Base-by-base conservation (phyloP, 352 stramenopile genomes). In the Pythium rhizo-oryzae region DNA sequence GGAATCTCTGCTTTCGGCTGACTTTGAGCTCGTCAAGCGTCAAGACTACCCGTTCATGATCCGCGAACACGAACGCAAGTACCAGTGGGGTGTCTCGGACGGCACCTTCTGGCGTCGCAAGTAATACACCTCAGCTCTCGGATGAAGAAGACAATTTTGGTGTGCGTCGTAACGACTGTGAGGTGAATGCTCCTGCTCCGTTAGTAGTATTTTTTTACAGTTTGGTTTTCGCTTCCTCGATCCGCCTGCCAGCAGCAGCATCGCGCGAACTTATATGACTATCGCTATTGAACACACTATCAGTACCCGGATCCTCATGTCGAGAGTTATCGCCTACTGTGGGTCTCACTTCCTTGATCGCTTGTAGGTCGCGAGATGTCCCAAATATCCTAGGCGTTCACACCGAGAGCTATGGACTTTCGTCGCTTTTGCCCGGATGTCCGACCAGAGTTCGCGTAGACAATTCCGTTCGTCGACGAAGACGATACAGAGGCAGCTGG, bases 1-100 rank as follows among this genome's bases (percentile, higher is more conserved):
- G 8, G 66, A 85, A 57, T 58, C 70, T 50, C 47, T 93, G 19
- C 72, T 96, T 12, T 76, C 69, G 43, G 46, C 66, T 8, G 64
- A 91, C 43, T 97, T 98, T 37, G 76, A 91, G 55, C 84, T 97
- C 8, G 74, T 97, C 11, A 77, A 93, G 65, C 82, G 81, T 25
- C 75, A 86, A 53, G 80, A 97, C 57, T 92, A 96, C 55, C 89
- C 93, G 25, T 97, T 98, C 64, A 80, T 98, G 62, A 97, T 98
- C 66, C 87, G 93, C 57, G 93, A 98, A 64, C 93, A 98, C 75
- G 81, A 85, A 62, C 85, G 93, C 72, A 98, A 98, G 78, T 98
- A 90, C 71, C 93, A 98, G 70, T 97, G 83, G 76, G 92, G 90
- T 35, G 89, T 97, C 50, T 97, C 91, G 23, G 85, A 97, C 63